Evolutionary conservation across 805 yeast genomes (phyloP).

Genomic region (Ogataea salicorniae): DNA sequence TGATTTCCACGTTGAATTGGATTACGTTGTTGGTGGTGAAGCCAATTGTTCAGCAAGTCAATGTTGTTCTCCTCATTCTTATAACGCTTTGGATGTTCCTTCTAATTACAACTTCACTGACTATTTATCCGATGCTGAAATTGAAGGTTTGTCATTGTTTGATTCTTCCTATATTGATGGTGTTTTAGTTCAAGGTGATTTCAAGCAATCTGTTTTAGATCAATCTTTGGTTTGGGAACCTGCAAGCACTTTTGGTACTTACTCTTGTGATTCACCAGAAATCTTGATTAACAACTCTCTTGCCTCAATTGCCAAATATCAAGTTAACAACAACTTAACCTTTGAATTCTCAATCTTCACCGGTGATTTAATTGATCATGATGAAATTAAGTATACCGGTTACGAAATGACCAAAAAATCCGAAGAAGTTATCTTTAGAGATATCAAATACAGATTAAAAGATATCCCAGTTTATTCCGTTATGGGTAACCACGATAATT

Average conservation of each 20-base stretch:
- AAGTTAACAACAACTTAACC: conserved; percentile 26
- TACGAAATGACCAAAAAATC: conserved; percentile 45
- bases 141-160: conserved; percentile 19
- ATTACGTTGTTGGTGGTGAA: conserved; percentile 50
- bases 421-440: conserved; percentile 45
- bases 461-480: conserved; percentile 56
- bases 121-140: conserved; percentile 8
- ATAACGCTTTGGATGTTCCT: conserved; percentile 33
- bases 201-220: conserved; percentile 17
- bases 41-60: conserved; percentile 49
- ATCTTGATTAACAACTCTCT: conserved; percentile 56
- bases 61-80: conserved; percentile 56
- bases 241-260: conserved; percentile 57
- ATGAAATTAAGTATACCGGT: conserved; percentile 43
- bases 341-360: conserved; percentile 65
- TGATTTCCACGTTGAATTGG: conserved; percentile 59
- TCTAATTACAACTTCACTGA: conserved; percentile 38
- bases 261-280: conserved; percentile 63
- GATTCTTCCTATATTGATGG: conserved; percentile 27
- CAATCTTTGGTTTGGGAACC: conserved; percentile 35
- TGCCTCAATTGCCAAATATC: conserved; percentile 35
- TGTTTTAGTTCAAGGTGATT: conserved; percentile 26
- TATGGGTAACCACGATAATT: conserved; percentile 68
- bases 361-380: conserved; percentile 72
- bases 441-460: conserved; percentile 44